Conservation (phyloP, 106 monocot genomes). For the Alisma plantagoaquatica region DNA sequence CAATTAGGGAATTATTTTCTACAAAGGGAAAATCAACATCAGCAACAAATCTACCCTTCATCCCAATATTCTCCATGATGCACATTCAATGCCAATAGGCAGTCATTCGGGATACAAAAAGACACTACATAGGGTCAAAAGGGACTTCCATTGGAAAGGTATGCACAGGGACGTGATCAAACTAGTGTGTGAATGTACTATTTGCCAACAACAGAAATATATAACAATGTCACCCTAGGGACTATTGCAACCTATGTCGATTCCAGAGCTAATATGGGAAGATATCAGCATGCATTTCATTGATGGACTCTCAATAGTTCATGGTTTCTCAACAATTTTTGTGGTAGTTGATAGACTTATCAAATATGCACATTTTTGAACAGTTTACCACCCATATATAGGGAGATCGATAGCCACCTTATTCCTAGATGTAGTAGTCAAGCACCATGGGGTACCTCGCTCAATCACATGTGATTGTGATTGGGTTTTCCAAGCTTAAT, state of each 20-base stretch:
- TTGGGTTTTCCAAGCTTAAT: neutral
- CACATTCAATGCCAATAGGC: neutral
- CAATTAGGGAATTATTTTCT: neutral
- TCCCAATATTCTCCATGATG: neutral
- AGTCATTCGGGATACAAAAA: neutral
- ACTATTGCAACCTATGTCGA: constrained; percentile 1
- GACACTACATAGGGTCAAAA: neutral
- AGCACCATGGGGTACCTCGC: neutral
- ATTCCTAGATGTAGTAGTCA: neutral
- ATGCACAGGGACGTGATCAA: neutral
- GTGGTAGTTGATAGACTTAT: constrained; percentile 7
- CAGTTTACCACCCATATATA: neutral
- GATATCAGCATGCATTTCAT: constrained; percentile 4
- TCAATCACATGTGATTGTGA: neutral
- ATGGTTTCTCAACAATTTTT: neutral
- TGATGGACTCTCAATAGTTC: neutral
- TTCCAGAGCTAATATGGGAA: neutral
- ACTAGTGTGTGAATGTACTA: neutral
- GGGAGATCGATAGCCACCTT: neutral
- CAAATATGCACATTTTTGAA: constrained; percentile 1
- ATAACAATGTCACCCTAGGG: neutral
- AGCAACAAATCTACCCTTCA: neutral
- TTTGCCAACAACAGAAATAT: neutral
- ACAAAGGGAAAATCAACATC: neutral
- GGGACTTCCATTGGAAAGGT: neutral